Evolutionary conservation across 2,329 filamentous ascomycete species (phyloP).

Genomic region (Fusarium caatingaense): DNA sequence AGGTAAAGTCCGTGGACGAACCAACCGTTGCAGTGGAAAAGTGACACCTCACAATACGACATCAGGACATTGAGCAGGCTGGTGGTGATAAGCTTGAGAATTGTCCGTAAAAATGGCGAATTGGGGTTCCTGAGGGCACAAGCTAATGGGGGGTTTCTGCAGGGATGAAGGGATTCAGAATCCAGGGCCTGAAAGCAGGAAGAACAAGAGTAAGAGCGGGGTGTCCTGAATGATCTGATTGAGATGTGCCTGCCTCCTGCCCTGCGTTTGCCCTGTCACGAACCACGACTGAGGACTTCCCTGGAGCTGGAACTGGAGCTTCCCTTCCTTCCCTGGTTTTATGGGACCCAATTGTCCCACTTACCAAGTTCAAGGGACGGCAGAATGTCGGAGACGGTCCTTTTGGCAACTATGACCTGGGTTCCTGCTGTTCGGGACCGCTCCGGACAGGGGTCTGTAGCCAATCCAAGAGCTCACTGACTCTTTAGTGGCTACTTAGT

Average conservation of each 20-base stretch:
- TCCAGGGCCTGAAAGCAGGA: background rate
- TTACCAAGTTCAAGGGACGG: conserved; percentile 23
- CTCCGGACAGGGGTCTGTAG: conserved; percentile 4
- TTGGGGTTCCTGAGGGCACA: background rate
- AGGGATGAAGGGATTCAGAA: conserved; percentile 23
- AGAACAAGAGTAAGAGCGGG: conserved; percentile 5
- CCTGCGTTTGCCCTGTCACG: background rate
- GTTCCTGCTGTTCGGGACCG: conserved; percentile 32
- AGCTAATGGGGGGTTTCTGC: conserved; percentile 1
- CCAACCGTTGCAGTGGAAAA: conserved; percentile 18
- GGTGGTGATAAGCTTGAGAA: conserved; percentile 16
- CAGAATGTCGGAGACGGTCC: conserved; percentile 29
- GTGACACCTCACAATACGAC: conserved; percentile 28
- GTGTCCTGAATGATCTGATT: conserved; percentile 35
- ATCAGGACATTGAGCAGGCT: background rate
- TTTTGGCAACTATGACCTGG: conserved; percentile 22
- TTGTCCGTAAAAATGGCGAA: background rate
- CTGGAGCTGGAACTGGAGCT: background rate
- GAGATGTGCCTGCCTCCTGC: background rate
- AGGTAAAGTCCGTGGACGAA: conserved; percentile 2
- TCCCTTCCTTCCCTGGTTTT: conserved; percentile 5
- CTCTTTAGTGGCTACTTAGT: conserved; percentile 18
- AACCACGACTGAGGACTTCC: background rate
- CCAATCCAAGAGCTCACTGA: conserved; percentile 15
- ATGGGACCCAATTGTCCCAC: conserved; percentile 18